Evolutionary conservation across 2,329 filamentous ascomycete species (phyloP), one percentile per base, ranked within the genome.

Genomic region (Penicillium sp.): DNA sequence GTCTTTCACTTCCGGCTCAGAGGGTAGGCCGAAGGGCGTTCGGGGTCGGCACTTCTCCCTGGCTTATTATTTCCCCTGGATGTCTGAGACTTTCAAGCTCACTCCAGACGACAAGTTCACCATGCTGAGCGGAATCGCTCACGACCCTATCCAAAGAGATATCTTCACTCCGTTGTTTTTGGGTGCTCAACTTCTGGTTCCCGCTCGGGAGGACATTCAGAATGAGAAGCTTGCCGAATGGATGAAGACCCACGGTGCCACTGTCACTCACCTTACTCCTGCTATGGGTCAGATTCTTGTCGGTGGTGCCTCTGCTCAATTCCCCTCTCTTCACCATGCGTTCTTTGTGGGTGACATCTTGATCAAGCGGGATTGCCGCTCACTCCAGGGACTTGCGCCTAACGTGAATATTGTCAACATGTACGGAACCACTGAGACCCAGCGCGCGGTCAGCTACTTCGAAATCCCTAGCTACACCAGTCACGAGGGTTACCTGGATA

Each of bases 241-340:
- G 93, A 89, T 96, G 79, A 77, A 79, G 44, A 81, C 86, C 44
- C 81, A 87, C 64, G 74, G 79, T 47, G 82, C 87, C 2, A 95
- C 85, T 13, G 87, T 90, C 16, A 89, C 87, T 11, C 93, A 97
- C 70, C 74, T 97, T 33, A 99, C 93, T 1, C 93, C 93, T 9
- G 93, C 93, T 49, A 96, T 97, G 91, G 91, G 91, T 47, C 89
- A 96, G 61, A 93, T 97, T 53, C 75, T 97, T 2, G 85, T 92
- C n/a, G 91, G 90, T 36, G 89, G 88, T 58, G 87, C 89, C 19
- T 84, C 75, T 3, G 84, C 88, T 0, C 71, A 87, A 57, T 95
- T 96, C 63, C 86, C 89, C 1, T 77, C 80, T 11, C 76, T 97
- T n/a, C 78, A 86, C 50, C 78, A 83, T 49, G 89, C 85, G 14